These are phyloP conservation scores for Cladophialophora psammophila DNA, from an alignment of 2,329 filamentous ascomycete species.

Conservation along the genomic window DNA sequence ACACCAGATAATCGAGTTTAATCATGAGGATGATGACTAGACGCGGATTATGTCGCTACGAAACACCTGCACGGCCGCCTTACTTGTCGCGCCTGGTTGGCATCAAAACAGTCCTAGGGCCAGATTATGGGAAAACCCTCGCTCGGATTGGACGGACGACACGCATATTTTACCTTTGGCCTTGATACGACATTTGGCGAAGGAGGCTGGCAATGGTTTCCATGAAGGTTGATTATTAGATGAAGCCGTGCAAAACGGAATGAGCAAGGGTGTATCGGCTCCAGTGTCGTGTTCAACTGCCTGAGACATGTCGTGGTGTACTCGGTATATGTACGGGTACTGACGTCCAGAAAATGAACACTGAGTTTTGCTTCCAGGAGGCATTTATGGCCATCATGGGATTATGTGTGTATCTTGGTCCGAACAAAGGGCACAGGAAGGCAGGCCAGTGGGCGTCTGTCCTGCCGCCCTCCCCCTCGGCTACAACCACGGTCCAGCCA, in stretches of 20 bases:
- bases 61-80: not conserved
- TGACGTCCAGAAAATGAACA: not conserved
- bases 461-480: not conserved
- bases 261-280: not conserved
- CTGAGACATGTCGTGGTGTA: not conserved
- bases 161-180: not conserved
- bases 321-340: not conserved
- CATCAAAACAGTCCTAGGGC: not conserved
- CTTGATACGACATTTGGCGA: not conserved
- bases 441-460: not conserved
- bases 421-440: not conserved
- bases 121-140: not conserved
- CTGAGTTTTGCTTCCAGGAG: not conserved
- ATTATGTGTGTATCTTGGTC: not conserved
- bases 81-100: not conserved
- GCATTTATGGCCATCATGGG: not conserved
- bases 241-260: not conserved
- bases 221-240: not conserved
- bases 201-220: not conserved
- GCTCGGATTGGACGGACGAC: not conserved
- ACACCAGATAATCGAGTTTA: conserved; percentile 25
- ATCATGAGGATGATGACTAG: conserved; percentile 28
- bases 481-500: not conserved
- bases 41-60: not conserved
- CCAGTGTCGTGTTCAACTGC: not conserved